phyloP scores from a whole-genome alignment of 1,284 basidiomycete species.

The Ceratobasidium sp. region DNA sequence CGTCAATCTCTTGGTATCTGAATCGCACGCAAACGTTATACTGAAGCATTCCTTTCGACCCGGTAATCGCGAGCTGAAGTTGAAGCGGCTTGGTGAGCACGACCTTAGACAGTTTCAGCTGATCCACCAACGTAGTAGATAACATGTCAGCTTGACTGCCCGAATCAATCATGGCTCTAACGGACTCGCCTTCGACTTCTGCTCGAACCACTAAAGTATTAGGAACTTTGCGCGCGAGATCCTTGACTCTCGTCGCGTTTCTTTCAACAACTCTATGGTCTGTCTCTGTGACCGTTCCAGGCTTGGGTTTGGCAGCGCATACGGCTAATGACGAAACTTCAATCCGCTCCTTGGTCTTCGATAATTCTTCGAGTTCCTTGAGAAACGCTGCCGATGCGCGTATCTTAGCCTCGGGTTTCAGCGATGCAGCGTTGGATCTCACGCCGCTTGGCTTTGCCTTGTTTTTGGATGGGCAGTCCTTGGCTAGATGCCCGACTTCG shows the following conservation, averaged over 20 bases:
- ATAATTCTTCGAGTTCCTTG: background rate
- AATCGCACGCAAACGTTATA: slow-evolving; percentile 48
- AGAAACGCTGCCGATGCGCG: background rate
- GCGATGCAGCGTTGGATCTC: background rate
- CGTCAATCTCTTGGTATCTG: slow-evolving; percentile 57
- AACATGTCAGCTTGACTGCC: slow-evolving; percentile 62
- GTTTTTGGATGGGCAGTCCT: slow-evolving; percentile 44
- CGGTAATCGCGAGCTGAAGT: slow-evolving; percentile 57
- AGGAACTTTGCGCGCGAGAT: slow-evolving; percentile 52
- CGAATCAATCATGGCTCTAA: slow-evolving; percentile 57
- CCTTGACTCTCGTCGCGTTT: slow-evolving; percentile 8
- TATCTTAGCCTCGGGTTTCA: background rate
- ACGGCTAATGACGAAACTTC: background rate
- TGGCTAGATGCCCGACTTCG: slow-evolving; percentile 27
- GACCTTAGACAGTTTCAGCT: slow-evolving; percentile 53
- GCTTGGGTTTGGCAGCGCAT: slow-evolving; percentile 41
- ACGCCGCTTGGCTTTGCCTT: background rate
- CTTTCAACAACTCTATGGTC: slow-evolving; percentile 52
- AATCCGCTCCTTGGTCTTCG: background rate
- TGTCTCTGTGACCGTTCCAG: slow-evolving; percentile 43
- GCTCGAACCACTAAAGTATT: slow-evolving; percentile 57
- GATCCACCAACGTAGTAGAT: slow-evolving; percentile 59
- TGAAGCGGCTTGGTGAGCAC: slow-evolving; percentile 55
- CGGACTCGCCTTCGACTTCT: slow-evolving; percentile 57
- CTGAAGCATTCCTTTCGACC: slow-evolving; percentile 53